A percentile compares a stretch with the other conserved stretches of the same genome.
phyloP scores from a whole-genome alignment of 179 eudicot genomes.

The Beta lomatogona region DNA sequence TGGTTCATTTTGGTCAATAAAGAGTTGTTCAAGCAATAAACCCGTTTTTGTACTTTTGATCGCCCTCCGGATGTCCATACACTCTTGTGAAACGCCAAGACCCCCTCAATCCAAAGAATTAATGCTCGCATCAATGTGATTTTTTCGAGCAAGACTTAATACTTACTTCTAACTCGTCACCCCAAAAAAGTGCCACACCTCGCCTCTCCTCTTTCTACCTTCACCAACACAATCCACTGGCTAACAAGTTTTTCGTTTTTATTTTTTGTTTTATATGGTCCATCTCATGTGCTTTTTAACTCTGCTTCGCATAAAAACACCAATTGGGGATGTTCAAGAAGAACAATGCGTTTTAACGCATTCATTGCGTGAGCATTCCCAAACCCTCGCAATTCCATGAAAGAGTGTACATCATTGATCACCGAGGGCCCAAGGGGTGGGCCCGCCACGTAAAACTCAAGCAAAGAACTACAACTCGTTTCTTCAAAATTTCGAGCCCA shows the following conservation, averaged over 20 bases:
- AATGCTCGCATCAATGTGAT: background rate
- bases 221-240: background rate
- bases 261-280: background rate
- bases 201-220: background rate
- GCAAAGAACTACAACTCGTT: too few relatives aligned
- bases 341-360: background rate
- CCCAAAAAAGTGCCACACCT: background rate
- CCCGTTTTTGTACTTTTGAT: background rate
- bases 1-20: background rate
- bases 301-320: background rate
- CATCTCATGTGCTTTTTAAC: background rate
- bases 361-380: background rate
- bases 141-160: background rate
- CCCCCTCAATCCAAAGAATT: accelerated
- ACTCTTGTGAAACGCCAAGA: background rate
- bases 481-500: too few relatives aligned
- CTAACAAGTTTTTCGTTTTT: background rate
- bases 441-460: too few relatives aligned
- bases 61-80: background rate
- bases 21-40: background rate
- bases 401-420: too few relatives aligned
- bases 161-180: background rate
- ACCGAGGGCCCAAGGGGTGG: too few relatives aligned
- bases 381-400: too few relatives aligned
- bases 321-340: background rate